These are phyloP conservation scores for Calonectria pauciramosa DNA, from an alignment of 2,329 filamentous ascomycete species.

Conservation along the genomic window DNA sequence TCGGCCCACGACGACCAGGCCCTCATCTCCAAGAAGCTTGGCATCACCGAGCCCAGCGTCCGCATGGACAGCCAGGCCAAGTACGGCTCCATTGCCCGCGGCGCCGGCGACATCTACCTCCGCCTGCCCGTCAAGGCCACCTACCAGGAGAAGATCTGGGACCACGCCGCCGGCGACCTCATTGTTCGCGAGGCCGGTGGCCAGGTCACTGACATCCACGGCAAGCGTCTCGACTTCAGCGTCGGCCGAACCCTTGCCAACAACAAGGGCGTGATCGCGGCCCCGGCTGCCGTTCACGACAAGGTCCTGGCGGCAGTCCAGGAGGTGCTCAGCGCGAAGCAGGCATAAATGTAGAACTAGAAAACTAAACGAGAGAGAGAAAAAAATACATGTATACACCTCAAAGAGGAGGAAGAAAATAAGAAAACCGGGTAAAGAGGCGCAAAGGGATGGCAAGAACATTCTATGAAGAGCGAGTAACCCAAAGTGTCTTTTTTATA, in stretches of 20 bases:
- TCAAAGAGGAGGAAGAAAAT: neutral
- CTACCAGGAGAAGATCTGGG: slow-evolving; percentile 99
- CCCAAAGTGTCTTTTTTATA: slow-evolving; percentile 41
- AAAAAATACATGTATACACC: slow-evolving; percentile 1
- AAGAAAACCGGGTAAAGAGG: slow-evolving; percentile 10
- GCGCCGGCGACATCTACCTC: slow-evolving; percentile 94
- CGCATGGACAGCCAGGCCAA: slow-evolving; percentile 99
- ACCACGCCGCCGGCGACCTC: slow-evolving; percentile 94
- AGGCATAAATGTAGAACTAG: slow-evolving; percentile 32
- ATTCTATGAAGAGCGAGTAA: slow-evolving; percentile 21
- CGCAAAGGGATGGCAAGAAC: neutral
- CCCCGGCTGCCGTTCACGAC: slow-evolving; percentile 80
- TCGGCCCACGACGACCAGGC: slow-evolving; percentile 91
- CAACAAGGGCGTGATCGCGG: slow-evolving; percentile 96
- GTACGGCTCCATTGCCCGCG: slow-evolving; percentile 94
- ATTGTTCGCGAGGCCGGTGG: slow-evolving; percentile 96
- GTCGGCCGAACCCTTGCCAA: slow-evolving; percentile 86
- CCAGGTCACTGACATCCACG: slow-evolving; percentile 88
- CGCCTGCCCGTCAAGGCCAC: slow-evolving; percentile 86
- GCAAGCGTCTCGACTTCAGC: slow-evolving; percentile 88
- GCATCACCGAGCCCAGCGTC: slow-evolving; percentile 90
- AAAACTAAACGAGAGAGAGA: neutral
- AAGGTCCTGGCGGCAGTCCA: slow-evolving; percentile 86
- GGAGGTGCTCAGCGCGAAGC: slow-evolving; percentile 72
- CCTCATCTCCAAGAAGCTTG: slow-evolving; percentile 82